A percentile compares a stretch with the other conserved stretches of the same genome.
Evolutionary conservation across 2,329 filamentous ascomycete genomes (phyloP).

Genomic region (Ophiostoma sp.): DNA sequence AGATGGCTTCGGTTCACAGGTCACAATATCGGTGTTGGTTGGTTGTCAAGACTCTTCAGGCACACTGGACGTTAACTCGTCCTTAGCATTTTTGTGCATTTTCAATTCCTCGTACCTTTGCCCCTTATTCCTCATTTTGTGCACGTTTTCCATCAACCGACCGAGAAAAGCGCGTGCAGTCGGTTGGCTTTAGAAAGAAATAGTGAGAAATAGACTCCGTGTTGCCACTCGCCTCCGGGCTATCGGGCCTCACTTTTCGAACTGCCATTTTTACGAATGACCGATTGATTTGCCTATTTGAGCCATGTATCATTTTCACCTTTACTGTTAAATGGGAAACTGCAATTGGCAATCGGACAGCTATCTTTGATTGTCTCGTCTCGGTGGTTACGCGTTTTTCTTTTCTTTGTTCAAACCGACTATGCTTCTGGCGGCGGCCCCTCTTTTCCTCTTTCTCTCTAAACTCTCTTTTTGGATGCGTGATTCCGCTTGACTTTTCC

Average conservation of each 20-base stretch:
- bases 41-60: background rate
- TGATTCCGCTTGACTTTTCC: background rate
- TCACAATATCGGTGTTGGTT: background rate
- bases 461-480: background rate
- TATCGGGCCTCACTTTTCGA: background rate
- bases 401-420: constrained; percentile 1
- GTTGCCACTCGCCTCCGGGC: constrained; percentile 15
- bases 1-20: background rate
- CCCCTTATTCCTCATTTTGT: background rate
- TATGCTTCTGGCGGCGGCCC: background rate
- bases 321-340: background rate
- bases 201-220: constrained; percentile 8
- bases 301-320: background rate
- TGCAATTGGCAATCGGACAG: background rate
- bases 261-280: background rate
- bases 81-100: background rate
- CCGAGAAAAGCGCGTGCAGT: background rate
- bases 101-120: background rate
- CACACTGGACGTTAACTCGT: background rate
- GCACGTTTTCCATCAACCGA: background rate
- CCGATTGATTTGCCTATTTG: background rate
- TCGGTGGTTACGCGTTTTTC: background rate
- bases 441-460: background rate
- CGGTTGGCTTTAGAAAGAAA: background rate
- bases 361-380: background rate